phyloP scores from a whole-genome alignment of 2,329 filamentous ascomycete genomes.

The Zymoseptoria tritici region DNA sequence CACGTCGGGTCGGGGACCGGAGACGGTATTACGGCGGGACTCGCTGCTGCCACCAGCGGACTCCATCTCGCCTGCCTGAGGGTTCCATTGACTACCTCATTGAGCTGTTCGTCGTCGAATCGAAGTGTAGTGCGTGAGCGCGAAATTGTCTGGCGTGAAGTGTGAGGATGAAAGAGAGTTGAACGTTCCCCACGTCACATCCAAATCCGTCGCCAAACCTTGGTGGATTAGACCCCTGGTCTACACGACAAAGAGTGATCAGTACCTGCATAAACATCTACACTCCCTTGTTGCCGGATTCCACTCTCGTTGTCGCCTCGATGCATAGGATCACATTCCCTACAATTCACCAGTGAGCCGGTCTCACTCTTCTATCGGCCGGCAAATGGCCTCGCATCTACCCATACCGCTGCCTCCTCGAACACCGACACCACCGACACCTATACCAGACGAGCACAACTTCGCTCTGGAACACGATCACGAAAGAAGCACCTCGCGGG shows the following conservation, averaged over 20 bases:
- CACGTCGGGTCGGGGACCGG: constrained; percentile 12
- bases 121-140: neutral
- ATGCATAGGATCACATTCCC: neutral
- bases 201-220: neutral
- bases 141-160: neutral
- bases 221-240: neutral
- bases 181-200: neutral
- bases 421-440: constrained; percentile 54
- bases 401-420: constrained; percentile 54
- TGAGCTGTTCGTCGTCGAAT: neutral
- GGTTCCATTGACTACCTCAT: neutral
- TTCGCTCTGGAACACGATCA: neutral
- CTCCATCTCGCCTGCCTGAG: neutral
- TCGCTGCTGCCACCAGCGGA: constrained; percentile 18
- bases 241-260: neutral
- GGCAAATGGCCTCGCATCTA: constrained; percentile 51
- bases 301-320: neutral
- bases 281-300: neutral
- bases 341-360: neutral
- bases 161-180: neutral
- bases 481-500: neutral
- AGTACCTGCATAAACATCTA: neutral
- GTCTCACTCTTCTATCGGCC: constrained; percentile 2
- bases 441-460: neutral
- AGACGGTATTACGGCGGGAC: constrained; percentile 16